Base-by-base conservation (phyloP, 495 filamentous ascomycete species). In the Entonaema liquescens region DNA sequence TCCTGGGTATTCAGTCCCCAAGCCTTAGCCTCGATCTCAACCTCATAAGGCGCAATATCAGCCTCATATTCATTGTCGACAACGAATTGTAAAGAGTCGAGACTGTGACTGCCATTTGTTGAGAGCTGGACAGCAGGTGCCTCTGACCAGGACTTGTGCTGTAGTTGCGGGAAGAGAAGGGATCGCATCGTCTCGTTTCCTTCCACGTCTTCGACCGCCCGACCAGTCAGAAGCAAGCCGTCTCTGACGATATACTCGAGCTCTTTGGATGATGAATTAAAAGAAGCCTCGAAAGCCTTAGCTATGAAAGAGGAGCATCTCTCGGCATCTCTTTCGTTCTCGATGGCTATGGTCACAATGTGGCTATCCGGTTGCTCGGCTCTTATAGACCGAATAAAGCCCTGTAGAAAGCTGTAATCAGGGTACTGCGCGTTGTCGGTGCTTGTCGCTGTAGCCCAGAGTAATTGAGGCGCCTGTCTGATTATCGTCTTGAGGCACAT, bases 401-500 rank as follows among this genome's bases (percentile, higher is more conserved):
- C 58, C 42, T 61, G 58, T 7, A 61, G 3, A 8, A 61, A 49
- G 26, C 58, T 61, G 42, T 61, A 17, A n/a, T 61, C 58, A 9
- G 58, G 58, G 33, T 49, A 61, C 26, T 61, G 58, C 17, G 26
- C 42, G n/a, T 50, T 13, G 19, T 6, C 13, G 17, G 58, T 61
- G 12, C 9, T 61, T 42, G 58, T 61, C 19, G 58, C 58, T 50
- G 58, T 61, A 11, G 58, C 58, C 58, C 58, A 61, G 17, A 61
- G 58, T 2, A 61, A 28, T 31, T 33, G 19, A 33, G 58, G 38
- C 1, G 40, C 58, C 21, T 49, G 25, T 28, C 11, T 49, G 23
- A 50, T 38, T 35, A 61, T 25, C 13, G 21, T 36, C 42, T 61
- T 36, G 26, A 61, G 42, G 29, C 26, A 49, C 29, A 21, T 49